phyloP scores from a whole-genome alignment of 1,284 basidiomycete species.

The Tylopilus sp. region DNA sequence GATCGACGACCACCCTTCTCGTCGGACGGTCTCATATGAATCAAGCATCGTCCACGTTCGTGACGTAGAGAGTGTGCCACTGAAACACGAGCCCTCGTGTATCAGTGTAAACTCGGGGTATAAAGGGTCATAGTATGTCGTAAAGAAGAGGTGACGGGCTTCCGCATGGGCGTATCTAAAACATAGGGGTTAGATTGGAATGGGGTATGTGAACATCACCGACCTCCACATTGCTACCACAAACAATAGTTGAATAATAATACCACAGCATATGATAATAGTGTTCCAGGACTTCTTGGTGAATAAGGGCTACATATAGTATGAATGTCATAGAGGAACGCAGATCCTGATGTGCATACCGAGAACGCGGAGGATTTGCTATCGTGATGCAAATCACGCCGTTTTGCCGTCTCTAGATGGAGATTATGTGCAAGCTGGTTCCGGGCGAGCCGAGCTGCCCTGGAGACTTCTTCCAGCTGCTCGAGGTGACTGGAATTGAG shows the following conservation, averaged over 20 bases:
- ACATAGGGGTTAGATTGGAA: conserved; percentile 6
- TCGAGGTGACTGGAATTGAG: conserved; percentile 44
- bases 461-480: conserved; percentile 54
- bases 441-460: conserved; percentile 47
- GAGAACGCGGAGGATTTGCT: conserved; percentile 11
- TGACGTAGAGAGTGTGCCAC: conserved; percentile 21
- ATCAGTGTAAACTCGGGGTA: conserved; percentile 57
- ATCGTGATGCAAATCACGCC: conserved; percentile 12
- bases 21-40: conserved; percentile 30
- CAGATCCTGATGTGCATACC: conserved; percentile 18
- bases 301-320: conserved; percentile 14
- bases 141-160: conserved; percentile 47
- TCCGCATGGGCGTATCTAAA: conserved; percentile 40
- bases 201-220: not conserved
- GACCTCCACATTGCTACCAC: conserved; percentile 39
- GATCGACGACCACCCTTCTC: conserved; percentile 30
- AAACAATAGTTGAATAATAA: conserved; percentile 35
- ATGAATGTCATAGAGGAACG: conserved; percentile 7
- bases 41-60: conserved; percentile 29
- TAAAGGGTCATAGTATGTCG: conserved; percentile 70
- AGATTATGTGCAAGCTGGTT: conserved; percentile 43
- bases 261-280: conserved; percentile 22
- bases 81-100: conserved; percentile 20
- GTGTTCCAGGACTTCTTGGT: conserved; percentile 23
- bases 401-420: conserved; percentile 31